Evolutionary conservation across 2,329 filamentous ascomycete genomes (phyloP), one percentile per base, ranked within the genome.

Genomic region (Talaromyces sp.): DNA sequence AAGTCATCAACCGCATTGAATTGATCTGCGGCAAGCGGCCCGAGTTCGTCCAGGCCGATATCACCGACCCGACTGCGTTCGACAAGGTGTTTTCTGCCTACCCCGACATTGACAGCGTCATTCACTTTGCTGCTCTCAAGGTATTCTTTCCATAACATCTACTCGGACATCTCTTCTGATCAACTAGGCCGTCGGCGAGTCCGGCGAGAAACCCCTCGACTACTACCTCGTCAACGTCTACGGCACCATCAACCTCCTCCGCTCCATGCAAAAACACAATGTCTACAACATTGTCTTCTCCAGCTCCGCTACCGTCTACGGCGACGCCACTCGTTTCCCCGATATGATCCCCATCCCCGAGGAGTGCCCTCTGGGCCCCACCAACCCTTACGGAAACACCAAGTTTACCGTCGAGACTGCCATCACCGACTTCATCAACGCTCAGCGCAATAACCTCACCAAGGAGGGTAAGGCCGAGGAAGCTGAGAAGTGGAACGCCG

Each of bases 331-430:
- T 54, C 91, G 93, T 76, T 92, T 97, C 82, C 89, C 91, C 71
- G 90, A 96, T 85, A 99, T 99, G 95, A 99, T 99, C 70, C 95
- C 95, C 69, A 99, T 99, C 75, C 95, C 95, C 61, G 95, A 99
- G 83, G 85, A 91, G 80, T 99, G 95, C 85, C 95, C 96, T 67
- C 92, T 96, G 69, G 94, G 93, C 61, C 92, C 95, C 15, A 99
- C 95, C 71, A 99, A 98, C 85, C 93, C 94, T 29, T 99, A 99
- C 81, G 96, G 95, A 69, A 92, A 92, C 80, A 99, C 95, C 70
- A 99, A 99, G 84, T 89, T 91, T 74, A 91, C 89, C 71, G 93
- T 97, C 69, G 95, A 99, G 84, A 86, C 84, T 70, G 89, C 97
- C 79, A 97, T 99, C 78, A 93, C 89, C 71, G 95, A 99, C 80